A percentile compares a stretch with the other conserved stretches of the same genome.
phyloP scores from a whole-genome alignment of 768 basidiomycete species.

The Termitomyces sp. region DNA sequence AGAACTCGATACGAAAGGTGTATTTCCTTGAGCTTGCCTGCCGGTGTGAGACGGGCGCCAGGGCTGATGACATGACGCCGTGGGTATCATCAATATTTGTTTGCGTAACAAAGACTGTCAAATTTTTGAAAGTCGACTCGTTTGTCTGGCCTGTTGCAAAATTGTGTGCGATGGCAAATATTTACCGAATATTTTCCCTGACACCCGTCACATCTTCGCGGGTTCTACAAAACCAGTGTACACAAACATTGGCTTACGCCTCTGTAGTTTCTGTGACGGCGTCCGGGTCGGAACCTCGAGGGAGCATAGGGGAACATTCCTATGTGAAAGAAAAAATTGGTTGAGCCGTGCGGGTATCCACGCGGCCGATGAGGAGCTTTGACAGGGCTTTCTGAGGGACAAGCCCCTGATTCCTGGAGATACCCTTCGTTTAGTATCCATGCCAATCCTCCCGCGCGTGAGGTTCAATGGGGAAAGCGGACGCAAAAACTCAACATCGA shows the following conservation, averaged over 20 bases:
- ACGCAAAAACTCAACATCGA: not conserved
- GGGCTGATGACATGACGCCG: not conserved
- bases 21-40: not conserved
- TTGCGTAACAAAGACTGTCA: not conserved
- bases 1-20: not conserved
- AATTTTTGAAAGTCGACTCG: not conserved
- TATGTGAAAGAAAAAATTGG: not conserved
- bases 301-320: not conserved
- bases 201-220: not conserved
- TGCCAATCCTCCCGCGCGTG: not conserved
- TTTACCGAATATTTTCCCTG: not conserved
- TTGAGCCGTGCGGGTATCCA: not conserved
- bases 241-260: not conserved
- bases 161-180: not conserved
- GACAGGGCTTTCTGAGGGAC: not conserved
- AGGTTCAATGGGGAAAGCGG: not conserved
- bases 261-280: not conserved
- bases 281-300: constrained; percentile 1
- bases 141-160: not conserved
- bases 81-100: not conserved
- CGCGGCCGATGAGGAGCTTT: not conserved
- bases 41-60: not conserved
- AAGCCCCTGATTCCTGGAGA: not conserved
- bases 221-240: not conserved
- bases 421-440: not conserved